Conservation (phyloP, 23 red algal species). For the Gracilaria caudata region DNA sequence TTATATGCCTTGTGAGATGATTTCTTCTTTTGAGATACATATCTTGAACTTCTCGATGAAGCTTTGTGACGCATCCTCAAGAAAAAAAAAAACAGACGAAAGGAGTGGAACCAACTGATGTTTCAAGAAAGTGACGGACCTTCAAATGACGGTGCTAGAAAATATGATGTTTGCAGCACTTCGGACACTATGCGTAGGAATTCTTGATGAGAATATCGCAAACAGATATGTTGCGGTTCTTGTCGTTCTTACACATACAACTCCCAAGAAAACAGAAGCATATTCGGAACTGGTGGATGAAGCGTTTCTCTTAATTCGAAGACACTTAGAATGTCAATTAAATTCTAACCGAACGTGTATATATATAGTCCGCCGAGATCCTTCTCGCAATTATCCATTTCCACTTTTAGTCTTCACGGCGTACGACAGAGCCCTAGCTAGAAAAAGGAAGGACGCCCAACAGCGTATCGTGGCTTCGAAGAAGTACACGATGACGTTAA, state of each 20-base stretch:
- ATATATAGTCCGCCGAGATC: background rate
- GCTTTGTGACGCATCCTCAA: background rate
- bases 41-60: background rate
- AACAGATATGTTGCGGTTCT: background rate
- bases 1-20: background rate
- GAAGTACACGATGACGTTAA: too few species aligned
- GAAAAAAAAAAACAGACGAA: background rate
- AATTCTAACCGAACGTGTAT: background rate
- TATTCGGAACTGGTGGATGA: background rate
- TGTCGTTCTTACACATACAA: background rate
- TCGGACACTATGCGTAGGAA: background rate
- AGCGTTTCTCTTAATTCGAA: slow-evolving; percentile 16
- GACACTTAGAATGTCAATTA: slow-evolving; percentile 1
- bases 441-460: background rate
- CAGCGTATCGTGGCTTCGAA: background rate
- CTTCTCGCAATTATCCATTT: background rate
- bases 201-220: background rate
- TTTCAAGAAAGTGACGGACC: background rate
- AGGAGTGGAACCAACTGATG: background rate
- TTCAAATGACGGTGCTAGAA: background rate
- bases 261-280: background rate
- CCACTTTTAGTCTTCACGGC: background rate
- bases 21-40: background rate
- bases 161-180: background rate
- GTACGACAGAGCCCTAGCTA: background rate